These are phyloP conservation scores for Saraca asoca DNA, from an alignment of 331 rosid species.

Conservation along the genomic window DNA sequence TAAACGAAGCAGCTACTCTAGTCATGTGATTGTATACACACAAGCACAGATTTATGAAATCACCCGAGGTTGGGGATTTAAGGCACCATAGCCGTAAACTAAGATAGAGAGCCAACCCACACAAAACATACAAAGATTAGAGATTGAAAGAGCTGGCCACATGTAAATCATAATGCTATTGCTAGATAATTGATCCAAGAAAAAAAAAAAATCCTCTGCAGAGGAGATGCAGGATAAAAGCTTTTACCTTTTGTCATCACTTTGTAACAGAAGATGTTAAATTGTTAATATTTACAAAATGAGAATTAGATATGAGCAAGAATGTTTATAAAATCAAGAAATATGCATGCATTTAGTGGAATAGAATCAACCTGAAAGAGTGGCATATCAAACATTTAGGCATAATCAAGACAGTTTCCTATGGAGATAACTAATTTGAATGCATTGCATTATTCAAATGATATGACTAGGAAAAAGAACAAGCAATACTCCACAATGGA, in stretches of 20 bases:
- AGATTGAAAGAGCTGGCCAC: neutral
- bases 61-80: neutral
- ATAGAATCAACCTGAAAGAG: neutral
- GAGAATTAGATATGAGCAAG: neutral
- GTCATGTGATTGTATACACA: constrained; percentile 5
- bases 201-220: constrained; percentile 1
- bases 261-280: neutral
- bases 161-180: neutral
- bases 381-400: constrained; percentile 2
- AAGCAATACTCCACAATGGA: constrained; percentile 2
- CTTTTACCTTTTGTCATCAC: neutral
- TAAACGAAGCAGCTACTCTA: neutral
- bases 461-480: constrained; percentile 13
- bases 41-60: neutral
- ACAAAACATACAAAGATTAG: constrained; percentile 8
- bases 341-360: constrained; percentile 5
- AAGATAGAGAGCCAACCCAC: neutral
- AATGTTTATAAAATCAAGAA: constrained; percentile 8
- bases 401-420: neutral
- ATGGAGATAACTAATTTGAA: constrained; percentile 4
- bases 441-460: neutral
- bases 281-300: neutral
- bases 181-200: neutral
- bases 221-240: neutral
- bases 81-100: constrained; percentile 4